phyloP scores from a whole-genome alignment of 2,329 filamentous ascomycete species.

The Cyclaneusma minus region DNA sequence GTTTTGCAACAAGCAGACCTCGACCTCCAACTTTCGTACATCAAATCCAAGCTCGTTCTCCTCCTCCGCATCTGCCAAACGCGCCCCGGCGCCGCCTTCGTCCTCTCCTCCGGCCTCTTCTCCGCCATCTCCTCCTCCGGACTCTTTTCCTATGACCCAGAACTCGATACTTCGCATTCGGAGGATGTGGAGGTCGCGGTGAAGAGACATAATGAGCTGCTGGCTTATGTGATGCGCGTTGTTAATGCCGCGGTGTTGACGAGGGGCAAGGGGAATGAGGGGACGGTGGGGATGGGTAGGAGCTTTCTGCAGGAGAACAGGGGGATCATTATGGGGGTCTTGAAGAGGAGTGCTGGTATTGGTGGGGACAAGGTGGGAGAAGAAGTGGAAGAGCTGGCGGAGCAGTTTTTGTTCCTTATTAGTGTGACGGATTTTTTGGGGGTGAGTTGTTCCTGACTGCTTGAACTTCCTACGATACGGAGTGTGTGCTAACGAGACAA shows the following conservation, averaged over 20 bases:
- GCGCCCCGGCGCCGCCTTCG: conserved; percentile 65
- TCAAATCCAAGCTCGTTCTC: conserved; percentile 63
- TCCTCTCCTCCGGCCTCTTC: conserved; percentile 85
- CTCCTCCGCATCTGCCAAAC: conserved; percentile 75
- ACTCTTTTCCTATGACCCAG: conserved; percentile 82
- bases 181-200: conserved; percentile 12
- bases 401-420: conserved; percentile 73
- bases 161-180: conserved; percentile 37
- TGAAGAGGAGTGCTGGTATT: conserved; percentile 78
- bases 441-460: conserved; percentile 34
- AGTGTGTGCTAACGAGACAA: no score
- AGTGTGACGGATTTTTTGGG: conserved; percentile 72
- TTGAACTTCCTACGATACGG: no score
- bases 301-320: conserved; percentile 72
- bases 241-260: conserved; percentile 70
- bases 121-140: conserved; percentile 63
- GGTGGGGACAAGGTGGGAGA: conserved; percentile 33
- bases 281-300: conserved; percentile 56
- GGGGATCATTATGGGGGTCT: conserved; percentile 69
- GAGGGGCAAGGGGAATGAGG: conserved; percentile 65
- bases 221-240: conserved; percentile 67
- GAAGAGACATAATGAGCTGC: conserved; percentile 48
- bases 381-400: conserved; percentile 61
- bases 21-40: conserved; percentile 25
- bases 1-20: conserved; percentile 14